Evolutionary conservation across 345 rosid species (phyloP).

Genomic region (Cardiospermum halicacabum): DNA sequence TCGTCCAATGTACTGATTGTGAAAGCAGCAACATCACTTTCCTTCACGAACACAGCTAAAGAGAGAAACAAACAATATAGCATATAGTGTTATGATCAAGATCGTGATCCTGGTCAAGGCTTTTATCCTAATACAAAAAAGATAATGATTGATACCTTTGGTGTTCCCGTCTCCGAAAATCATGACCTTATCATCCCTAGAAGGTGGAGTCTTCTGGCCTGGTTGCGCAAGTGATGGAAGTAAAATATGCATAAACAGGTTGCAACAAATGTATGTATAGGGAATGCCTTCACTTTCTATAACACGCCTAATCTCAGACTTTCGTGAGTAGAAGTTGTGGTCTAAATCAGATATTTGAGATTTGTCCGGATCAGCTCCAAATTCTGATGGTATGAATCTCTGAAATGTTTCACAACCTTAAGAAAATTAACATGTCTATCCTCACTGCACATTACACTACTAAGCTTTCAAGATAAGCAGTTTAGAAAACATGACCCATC

Average conservation of each 20-base stretch:
- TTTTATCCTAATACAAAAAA: too few species aligned
- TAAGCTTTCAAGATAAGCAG: background rate
- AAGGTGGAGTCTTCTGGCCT: conserved; percentile 60
- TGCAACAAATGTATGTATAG: conserved; percentile 62
- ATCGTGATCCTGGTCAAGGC: too few species aligned
- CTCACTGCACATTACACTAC: background rate
- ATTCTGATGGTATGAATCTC: conserved; percentile 89
- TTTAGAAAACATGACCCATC: too few species aligned
- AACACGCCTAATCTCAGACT: conserved; percentile 59
- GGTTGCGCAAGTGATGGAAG: conserved; percentile 80
- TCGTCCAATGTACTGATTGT: conserved; percentile 61
- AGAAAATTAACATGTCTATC: background rate
- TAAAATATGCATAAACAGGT: conserved; percentile 50
- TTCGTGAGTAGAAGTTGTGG: conserved; percentile 49
- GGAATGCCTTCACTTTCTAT: conserved; percentile 66
- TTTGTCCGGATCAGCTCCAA: conserved; percentile 73
- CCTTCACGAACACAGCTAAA: conserved; percentile 61
- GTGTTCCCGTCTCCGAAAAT: conserved; percentile 67
- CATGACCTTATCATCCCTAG: conserved; percentile 47
- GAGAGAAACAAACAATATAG: background rate
- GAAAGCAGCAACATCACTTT: conserved; percentile 62
- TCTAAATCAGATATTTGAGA: conserved; percentile 53
- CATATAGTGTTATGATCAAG: background rate
- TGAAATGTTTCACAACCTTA: conserved; percentile 18
- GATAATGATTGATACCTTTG: too few species aligned